Evolutionary conservation across 345 rosid genomes (phyloP).

Genomic region (Euclidium syriacum): DNA sequence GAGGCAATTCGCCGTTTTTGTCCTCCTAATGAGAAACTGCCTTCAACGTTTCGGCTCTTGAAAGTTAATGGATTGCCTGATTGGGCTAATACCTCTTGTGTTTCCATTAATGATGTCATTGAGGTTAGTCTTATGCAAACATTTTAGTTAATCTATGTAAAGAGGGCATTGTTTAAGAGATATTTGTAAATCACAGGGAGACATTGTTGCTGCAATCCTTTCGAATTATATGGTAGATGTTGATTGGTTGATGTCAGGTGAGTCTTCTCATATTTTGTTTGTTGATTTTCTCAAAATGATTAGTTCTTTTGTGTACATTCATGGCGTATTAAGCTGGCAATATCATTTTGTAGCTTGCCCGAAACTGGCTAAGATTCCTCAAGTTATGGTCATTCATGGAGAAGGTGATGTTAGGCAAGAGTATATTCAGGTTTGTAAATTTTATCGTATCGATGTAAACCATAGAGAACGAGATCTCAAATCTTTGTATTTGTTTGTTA

Average conservation of each 20-base stretch:
- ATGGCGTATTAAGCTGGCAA: not conserved
- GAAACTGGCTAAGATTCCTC: slow-evolving; percentile 54
- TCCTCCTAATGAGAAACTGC: slow-evolving; percentile 39
- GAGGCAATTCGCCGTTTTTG: slow-evolving; percentile 52
- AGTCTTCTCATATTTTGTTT: not conserved
- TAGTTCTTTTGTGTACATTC: not conserved
- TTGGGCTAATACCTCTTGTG: slow-evolving; percentile 87
- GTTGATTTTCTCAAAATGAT: not conserved
- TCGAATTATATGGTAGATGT: slow-evolving; percentile 96
- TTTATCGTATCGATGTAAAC: not conserved
- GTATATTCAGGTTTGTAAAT: slow-evolving; percentile 61
- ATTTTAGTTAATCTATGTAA: not conserved
- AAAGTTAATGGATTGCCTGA: slow-evolving; percentile 65
- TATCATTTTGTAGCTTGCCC: slow-evolving; percentile 64
- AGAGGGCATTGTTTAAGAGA: too few relatives aligned
- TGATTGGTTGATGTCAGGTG: slow-evolving; percentile 62
- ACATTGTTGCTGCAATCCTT: slow-evolving; percentile 58
- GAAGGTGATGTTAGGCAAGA: slow-evolving; percentile 76
- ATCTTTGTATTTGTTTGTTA: slow-evolving; percentile 6
- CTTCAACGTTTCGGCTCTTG: slow-evolving; percentile 61
- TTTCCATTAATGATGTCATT: slow-evolving; percentile 80
- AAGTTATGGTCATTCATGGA: slow-evolving; percentile 84
- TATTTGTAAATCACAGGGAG: slow-evolving; percentile 48
- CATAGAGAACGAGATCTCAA: not conserved
- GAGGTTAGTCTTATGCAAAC: slow-evolving; percentile 37